Evolutionary conservation across 2,329 filamentous ascomycete genomes (phyloP).

Genomic region (Exophiala lecanii-corni): DNA sequence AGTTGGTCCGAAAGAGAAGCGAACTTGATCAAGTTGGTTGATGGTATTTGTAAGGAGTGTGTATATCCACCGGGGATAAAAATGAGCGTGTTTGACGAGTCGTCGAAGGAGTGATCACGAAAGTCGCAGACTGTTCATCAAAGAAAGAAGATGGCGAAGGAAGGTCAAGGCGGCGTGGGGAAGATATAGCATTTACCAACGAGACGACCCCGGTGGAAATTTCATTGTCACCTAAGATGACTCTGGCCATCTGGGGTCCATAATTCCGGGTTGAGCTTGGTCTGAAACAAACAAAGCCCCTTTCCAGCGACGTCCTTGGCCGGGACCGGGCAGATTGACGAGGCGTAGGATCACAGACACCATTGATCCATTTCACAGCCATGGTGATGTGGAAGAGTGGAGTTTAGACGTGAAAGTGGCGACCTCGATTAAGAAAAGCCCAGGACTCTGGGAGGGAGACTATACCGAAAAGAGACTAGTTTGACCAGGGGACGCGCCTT

Average conservation of each 20-base stretch:
- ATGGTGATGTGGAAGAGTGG: no score
- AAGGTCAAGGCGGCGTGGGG: not conserved
- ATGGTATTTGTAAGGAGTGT: not conserved
- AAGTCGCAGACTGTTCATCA: conserved; percentile 3
- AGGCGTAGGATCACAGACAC: conserved; percentile 3
- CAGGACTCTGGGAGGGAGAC: not conserved
- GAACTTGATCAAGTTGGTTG: not conserved
- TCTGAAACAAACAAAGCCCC: conserved; percentile 5
- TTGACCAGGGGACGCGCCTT: not conserved
- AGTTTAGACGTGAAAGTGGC: not conserved
- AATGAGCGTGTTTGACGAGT: not conserved
- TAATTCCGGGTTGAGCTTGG: not conserved
- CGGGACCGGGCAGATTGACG: conserved; percentile 4
- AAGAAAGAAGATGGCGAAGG: not conserved
- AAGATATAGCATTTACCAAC: not conserved
- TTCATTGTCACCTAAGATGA: conserved; percentile 2
- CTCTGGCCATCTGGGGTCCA: conserved; percentile 4
- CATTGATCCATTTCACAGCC: not conserved
- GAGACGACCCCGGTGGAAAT: conserved; percentile 1
- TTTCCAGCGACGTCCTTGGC: conserved; percentile 1
- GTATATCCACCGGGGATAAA: conserved; percentile 3
- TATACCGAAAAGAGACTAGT: not conserved
- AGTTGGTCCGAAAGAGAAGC: not conserved
- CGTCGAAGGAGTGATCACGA: conserved; percentile 3
- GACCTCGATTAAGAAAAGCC: not conserved